Conservation (phyloP, 2,329 filamentous ascomycete genomes). For the Cryphonectria carpinicola region DNA sequence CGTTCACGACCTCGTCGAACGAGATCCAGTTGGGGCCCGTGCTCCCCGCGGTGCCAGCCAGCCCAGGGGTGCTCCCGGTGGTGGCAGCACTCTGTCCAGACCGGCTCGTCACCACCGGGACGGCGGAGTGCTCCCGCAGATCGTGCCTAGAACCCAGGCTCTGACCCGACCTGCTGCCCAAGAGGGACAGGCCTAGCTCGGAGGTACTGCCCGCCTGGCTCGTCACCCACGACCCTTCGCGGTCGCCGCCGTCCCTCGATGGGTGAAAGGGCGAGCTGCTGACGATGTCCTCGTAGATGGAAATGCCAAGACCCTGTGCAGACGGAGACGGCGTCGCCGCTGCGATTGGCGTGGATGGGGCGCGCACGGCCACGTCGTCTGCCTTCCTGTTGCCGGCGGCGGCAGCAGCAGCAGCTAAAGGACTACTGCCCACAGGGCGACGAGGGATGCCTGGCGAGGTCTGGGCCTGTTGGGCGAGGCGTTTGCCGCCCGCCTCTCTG, state of each 20-base stretch:
- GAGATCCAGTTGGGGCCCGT: slow-evolving; percentile 10
- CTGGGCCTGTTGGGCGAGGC: not conserved
- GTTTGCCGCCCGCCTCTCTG: slow-evolving; percentile 1
- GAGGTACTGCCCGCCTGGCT: slow-evolving; percentile 3
- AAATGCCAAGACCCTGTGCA: slow-evolving; percentile 36
- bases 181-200: not conserved
- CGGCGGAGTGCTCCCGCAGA: not conserved
- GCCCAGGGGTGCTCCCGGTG: not conserved
- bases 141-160: slow-evolving; percentile 2
- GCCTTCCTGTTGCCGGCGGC: not conserved
- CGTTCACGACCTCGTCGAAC: slow-evolving; percentile 5
- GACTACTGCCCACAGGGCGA: not conserved
- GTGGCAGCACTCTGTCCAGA: slow-evolving; percentile 4
- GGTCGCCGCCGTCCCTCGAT: not conserved
- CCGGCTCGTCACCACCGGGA: not conserved
- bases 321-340: not conserved
- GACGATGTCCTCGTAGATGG: slow-evolving; percentile 40
- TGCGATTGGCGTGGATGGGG: not conserved
- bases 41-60: not conserved
- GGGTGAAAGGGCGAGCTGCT: slow-evolving; percentile 42
- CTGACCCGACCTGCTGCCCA: not conserved
- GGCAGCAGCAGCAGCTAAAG: not conserved
- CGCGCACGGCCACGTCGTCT: not conserved
- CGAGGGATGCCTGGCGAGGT: slow-evolving; percentile 5
- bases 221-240: slow-evolving; percentile 34